Conservation (phyloP, 2,329 filamentous ascomycete genomes). For the Ceratocystis ficicola region DNA sequence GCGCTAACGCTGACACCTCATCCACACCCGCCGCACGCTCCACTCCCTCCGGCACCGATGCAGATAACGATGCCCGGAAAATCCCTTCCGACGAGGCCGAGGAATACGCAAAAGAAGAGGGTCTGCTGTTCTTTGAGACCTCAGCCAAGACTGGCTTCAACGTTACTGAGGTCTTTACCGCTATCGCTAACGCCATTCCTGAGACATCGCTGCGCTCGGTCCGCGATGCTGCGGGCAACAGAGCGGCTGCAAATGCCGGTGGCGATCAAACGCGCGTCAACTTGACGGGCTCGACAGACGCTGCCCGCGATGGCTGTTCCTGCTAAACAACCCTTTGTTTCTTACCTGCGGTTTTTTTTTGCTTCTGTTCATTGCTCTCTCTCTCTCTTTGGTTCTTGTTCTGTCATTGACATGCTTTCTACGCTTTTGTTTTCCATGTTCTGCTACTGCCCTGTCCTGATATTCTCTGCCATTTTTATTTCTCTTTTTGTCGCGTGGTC, state of each 20-base stretch:
- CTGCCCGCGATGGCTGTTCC: slow-evolving; percentile 82
- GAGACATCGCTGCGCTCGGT: slow-evolving; percentile 90
- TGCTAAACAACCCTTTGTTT: slow-evolving; percentile 42
- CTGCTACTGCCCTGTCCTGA: not conserved
- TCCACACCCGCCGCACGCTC: slow-evolving; percentile 32
- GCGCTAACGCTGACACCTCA: slow-evolving; percentile 34
- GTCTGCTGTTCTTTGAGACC: slow-evolving; percentile 91
- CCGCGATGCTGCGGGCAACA: slow-evolving; percentile 51
- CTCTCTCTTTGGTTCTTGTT: not conserved
- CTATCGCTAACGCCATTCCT: slow-evolving; percentile 94
- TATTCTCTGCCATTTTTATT: not conserved
- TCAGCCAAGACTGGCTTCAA: slow-evolving; percentile 93
- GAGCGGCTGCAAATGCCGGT: slow-evolving; percentile 44
- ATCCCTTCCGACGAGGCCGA: slow-evolving; percentile 84
- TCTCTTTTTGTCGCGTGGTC: slow-evolving; percentile 7
- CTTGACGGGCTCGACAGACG: slow-evolving; percentile 57
- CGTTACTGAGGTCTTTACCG: slow-evolving; percentile 91
- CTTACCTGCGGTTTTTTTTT: not conserved
- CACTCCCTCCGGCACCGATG: slow-evolving; percentile 33
- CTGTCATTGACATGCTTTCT: not conserved
- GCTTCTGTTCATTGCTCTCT: not conserved
- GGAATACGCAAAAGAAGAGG: slow-evolving; percentile 87
- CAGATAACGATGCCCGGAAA: slow-evolving; percentile 65
- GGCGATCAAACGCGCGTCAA: slow-evolving; percentile 68
- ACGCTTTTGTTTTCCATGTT: not conserved